These are phyloP conservation scores for Emmonsiellopsis sp. DNA, from an alignment of 2,329 filamentous ascomycete species.

Conservation along the genomic window DNA sequence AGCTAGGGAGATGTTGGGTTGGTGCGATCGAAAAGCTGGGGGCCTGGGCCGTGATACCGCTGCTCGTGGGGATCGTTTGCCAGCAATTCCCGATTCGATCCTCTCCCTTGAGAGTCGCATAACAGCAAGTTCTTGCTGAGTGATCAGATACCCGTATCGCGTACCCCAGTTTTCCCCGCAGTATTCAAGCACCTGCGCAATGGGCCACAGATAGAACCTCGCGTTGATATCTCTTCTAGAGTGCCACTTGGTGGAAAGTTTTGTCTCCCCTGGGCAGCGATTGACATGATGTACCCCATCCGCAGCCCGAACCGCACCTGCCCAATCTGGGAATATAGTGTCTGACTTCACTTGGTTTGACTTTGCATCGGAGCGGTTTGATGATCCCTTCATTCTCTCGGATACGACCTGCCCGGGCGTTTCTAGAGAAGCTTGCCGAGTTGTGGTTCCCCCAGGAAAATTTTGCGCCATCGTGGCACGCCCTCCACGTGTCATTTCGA, in stretches of 20 bases:
- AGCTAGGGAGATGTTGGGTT: neutral
- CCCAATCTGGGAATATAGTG: constrained; percentile 1
- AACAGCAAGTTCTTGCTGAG: neutral
- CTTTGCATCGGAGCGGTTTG: neutral
- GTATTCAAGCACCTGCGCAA: constrained; percentile 1
- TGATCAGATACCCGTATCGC: constrained; percentile 5
- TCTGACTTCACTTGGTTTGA: neutral
- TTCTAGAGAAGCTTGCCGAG: neutral
- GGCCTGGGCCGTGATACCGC: neutral
- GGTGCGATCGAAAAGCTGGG: neutral
- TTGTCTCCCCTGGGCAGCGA: constrained; percentile 4
- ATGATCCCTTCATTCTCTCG: neutral
- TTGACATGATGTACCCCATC: neutral
- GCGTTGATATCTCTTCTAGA: neutral
- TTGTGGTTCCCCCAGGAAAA: neutral
- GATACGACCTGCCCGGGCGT: neutral
- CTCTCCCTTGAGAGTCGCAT: constrained; percentile 1
- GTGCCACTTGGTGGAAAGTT: neutral
- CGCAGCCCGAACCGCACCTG: neutral
- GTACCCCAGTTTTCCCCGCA: neutral
- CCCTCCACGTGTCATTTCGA: constrained; percentile 7
- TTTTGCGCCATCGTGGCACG: neutral
- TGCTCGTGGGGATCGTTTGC: neutral
- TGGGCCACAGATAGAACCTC: neutral
- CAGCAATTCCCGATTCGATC: neutral